Evolutionary conservation across 2,329 filamentous ascomycete genomes (phyloP).

Genomic region (Scytalidium lignicola): DNA sequence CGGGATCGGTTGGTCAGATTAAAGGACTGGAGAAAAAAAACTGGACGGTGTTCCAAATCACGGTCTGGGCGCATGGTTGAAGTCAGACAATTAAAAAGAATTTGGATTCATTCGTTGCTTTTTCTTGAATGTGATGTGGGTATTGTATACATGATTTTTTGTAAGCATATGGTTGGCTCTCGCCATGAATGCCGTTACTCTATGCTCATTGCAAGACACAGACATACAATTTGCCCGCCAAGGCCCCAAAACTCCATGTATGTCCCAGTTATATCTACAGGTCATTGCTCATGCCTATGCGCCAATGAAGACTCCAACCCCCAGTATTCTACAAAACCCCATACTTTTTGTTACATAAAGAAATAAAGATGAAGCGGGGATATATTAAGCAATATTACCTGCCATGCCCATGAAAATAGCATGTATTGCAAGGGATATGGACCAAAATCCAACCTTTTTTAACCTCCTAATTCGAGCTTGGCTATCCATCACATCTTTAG

Average conservation of each 20-base stretch:
- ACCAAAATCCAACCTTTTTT: constrained; percentile 97
- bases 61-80: neutral
- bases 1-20: neutral
- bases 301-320: neutral
- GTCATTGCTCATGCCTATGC: neutral
- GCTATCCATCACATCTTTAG: constrained; percentile 82
- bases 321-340: constrained; percentile 7
- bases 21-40: neutral
- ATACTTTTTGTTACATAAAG: constrained; percentile 14
- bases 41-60: neutral
- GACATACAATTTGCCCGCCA: neutral
- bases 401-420: constrained; percentile 94
- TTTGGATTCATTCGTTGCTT: neutral
- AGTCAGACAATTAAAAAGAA: neutral
- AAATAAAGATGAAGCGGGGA: constrained; percentile 11
- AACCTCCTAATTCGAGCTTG: constrained; percentile 80
- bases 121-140: neutral
- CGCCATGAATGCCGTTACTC: neutral
- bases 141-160: neutral
- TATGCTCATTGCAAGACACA: neutral
- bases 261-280: neutral
- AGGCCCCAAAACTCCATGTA: neutral
- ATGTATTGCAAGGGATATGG: constrained; percentile 83
- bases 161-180: neutral
- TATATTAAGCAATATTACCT: constrained; percentile 60